Conservation (phyloP, 2,329 filamentous ascomycete species). For the Teratosphaeria zuluensis region DNA sequence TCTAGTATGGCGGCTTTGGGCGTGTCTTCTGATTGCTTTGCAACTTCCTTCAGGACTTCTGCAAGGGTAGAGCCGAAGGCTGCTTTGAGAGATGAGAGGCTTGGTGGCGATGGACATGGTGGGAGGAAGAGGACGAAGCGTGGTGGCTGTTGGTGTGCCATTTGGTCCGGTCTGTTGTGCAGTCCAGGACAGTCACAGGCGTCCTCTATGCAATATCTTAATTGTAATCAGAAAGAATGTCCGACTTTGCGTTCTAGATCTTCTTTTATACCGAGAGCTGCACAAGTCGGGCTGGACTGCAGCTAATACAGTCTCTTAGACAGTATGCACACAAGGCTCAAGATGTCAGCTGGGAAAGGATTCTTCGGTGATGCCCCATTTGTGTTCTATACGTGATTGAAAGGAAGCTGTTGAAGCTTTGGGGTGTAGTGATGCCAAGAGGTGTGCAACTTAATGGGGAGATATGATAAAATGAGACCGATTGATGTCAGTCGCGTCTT, state of each 20-base stretch:
- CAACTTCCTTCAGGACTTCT: conserved; percentile 33
- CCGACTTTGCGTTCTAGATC: no score
- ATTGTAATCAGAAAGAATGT: no score
- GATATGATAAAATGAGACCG: neutral
- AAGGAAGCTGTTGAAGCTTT: neutral
- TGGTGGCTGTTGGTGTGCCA: conserved; percentile 11
- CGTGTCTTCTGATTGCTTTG: conserved; percentile 22
- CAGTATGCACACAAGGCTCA: no score
- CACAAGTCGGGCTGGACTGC: no score
- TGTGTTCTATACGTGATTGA: no score
- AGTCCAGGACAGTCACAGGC: no score
- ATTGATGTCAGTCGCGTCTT: no score
- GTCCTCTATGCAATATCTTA: neutral
- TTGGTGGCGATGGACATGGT: conserved; percentile 31
- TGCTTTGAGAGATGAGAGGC: conserved; percentile 32
- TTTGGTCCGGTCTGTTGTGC: neutral
- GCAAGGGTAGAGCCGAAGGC: conserved; percentile 34
- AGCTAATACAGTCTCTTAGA: no score
- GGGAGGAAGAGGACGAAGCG: conserved; percentile 36
- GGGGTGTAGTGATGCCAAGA: neutral
- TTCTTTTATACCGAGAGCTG: no score
- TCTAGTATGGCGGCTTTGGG: conserved; percentile 39
- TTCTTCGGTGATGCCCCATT: no score
- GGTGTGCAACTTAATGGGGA: neutral
- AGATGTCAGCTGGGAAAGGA: no score